phyloP scores from a whole-genome alignment of 2,329 filamentous ascomycete genomes.

The Zymoseptoria tritici region DNA sequence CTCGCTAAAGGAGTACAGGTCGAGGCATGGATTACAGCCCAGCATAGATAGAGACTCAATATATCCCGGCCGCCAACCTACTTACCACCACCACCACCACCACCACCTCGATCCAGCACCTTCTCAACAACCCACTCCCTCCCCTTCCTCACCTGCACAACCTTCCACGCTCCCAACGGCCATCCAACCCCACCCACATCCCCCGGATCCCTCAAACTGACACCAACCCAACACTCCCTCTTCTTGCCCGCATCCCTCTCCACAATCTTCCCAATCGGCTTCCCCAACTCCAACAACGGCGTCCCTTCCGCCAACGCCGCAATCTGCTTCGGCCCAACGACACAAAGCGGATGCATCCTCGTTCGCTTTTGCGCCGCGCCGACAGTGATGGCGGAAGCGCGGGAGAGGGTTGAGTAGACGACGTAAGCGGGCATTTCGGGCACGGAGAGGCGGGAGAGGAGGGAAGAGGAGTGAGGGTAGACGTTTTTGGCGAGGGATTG shows the following conservation, averaged over 20 bases:
- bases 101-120: slow-evolving; percentile 29
- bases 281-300: slow-evolving; percentile 74
- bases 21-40: no score
- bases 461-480: slow-evolving; percentile 79
- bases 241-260: slow-evolving; percentile 41
- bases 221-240: slow-evolving; percentile 77
- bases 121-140: slow-evolving; percentile 69
- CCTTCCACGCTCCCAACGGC: slow-evolving; percentile 67
- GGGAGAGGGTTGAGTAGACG: slow-evolving; percentile 79
- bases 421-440: slow-evolving; percentile 80
- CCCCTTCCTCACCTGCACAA: slow-evolving; percentile 67
- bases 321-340: slow-evolving; percentile 68
- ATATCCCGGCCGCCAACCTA: neutral
- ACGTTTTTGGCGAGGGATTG: slow-evolving; percentile 58
- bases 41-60: no score
- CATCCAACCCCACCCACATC: slow-evolving; percentile 14
- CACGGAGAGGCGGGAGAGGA: slow-evolving; percentile 60
- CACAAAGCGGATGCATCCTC: slow-evolving; percentile 80
- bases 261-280: slow-evolving; percentile 77
- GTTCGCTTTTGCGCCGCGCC: slow-evolving; percentile 58
- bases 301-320: slow-evolving; percentile 75
- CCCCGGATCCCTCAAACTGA: slow-evolving; percentile 48
- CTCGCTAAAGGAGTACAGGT: no score
- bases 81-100: neutral
- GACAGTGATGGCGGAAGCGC: slow-evolving; percentile 43